Conservation (phyloP, 164 flowering plant species). For the Magnolia sinica region DNA sequence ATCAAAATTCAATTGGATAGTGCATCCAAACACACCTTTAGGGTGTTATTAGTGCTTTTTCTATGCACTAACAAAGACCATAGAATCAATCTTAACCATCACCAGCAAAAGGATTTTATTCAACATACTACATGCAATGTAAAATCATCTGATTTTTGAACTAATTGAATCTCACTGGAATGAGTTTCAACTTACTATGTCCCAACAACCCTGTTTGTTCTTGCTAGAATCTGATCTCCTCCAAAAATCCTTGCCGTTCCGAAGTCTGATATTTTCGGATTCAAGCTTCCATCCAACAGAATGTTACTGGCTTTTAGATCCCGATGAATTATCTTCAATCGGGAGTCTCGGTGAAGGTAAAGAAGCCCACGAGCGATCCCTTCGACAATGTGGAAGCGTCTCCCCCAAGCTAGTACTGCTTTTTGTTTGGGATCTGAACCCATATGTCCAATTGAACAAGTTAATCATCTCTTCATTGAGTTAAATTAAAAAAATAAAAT, state of each 20-base stretch:
- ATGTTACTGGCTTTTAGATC: conserved; percentile 61
- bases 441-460: neutral
- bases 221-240: conserved; percentile 23
- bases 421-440: conserved; percentile 25
- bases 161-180: neutral
- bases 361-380: conserved; percentile 60
- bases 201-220: conserved; percentile 28
- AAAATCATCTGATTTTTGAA: neutral
- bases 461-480: neutral
- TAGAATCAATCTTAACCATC: neutral
- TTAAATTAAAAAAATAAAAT: neutral
- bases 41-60: neutral
- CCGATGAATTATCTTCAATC: conserved; percentile 46
- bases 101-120: neutral
- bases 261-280: conserved; percentile 52
- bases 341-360: conserved; percentile 61
- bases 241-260: conserved; percentile 47
- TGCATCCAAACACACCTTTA: neutral
- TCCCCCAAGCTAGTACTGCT: conserved; percentile 20
- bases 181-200: conserved; percentile 32
- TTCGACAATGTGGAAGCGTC: conserved; percentile 23
- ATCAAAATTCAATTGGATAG: neutral
- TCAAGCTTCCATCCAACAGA: conserved; percentile 41
- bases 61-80: neutral
- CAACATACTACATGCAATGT: neutral